Percentiles rank a stretch among this genome's conserved stretches.
Conservation (phyloP, 2,329 filamentous ascomycete species). For the Chaetothyriales sp. region DNA sequence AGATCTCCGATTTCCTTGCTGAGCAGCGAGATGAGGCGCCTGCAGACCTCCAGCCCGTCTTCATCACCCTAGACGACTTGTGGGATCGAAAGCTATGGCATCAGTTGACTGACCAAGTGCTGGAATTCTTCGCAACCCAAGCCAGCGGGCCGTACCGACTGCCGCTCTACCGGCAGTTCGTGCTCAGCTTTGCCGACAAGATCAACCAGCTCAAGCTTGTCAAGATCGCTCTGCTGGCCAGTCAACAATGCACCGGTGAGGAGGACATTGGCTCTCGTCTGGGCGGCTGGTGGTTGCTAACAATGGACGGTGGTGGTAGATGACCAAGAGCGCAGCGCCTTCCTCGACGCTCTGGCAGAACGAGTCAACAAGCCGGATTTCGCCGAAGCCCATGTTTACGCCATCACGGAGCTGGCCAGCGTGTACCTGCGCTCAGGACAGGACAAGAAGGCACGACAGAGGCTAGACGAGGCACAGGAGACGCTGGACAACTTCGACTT, state of each 20-base stretch:
- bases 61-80: conserved; percentile 85
- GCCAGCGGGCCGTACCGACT: conserved; percentile 74
- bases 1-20: conserved; percentile 77
- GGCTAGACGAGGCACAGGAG: conserved; percentile 73
- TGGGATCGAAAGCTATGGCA: conserved; percentile 99
- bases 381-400: conserved; percentile 92
- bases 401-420: conserved; percentile 74
- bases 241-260: conserved; percentile 66
- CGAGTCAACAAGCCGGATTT: conserved; percentile 86
- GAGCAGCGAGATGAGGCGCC: conserved; percentile 80
- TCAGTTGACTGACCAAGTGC: conserved; percentile 79
- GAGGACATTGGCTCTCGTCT: neutral
- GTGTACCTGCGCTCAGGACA: conserved; percentile 72
- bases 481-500: conserved; percentile 87
- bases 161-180: conserved; percentile 84
- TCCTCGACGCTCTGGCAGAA: conserved; percentile 68
- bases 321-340: conserved; percentile 70
- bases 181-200: conserved; percentile 92
- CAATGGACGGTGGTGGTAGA: conserved; percentile 40
- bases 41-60: conserved; percentile 72
- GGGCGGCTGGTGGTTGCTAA: conserved; percentile 11
- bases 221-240: conserved; percentile 73
- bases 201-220: conserved; percentile 99
- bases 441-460: conserved; percentile 68
- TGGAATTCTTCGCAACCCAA: conserved; percentile 74